phyloP scores from a whole-genome alignment of 176 grass and related monocot genomes.

The Eragrostis nindensis region DNA sequence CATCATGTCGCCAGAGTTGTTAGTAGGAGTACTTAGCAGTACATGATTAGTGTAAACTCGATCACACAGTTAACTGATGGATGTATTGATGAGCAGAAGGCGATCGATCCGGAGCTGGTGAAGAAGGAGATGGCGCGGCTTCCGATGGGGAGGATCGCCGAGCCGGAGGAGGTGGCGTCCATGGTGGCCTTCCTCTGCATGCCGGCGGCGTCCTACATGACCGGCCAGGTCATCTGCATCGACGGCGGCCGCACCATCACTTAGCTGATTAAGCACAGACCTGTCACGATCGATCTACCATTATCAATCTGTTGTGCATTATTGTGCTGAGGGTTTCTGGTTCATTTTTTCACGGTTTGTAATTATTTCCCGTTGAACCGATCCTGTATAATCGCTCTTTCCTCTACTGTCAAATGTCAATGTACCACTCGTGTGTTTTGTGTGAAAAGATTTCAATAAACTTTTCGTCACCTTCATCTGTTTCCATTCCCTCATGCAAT shows the following conservation, averaged over 20 bases:
- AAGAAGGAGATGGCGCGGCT: conserved; percentile 15
- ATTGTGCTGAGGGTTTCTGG: background rate
- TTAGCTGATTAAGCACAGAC: background rate
- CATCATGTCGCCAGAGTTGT: background rate
- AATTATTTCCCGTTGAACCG: background rate
- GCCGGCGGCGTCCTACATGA: conserved; percentile 49
- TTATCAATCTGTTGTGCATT: no score
- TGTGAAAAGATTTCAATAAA: background rate
- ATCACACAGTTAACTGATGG: background rate
- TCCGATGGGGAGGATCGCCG: conserved; percentile 28
- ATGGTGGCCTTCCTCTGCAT: conserved; percentile 49
- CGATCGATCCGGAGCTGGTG: conserved; percentile 21
- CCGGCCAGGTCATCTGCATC: conserved; percentile 45
- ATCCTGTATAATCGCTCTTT: background rate
- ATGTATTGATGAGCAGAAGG: background rate
- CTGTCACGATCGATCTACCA: no score
- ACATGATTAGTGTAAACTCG: background rate
- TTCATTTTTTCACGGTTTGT: background rate
- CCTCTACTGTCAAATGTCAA: no score
- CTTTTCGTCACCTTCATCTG: background rate
- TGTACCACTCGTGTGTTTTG: background rate
- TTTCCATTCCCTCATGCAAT: no score
- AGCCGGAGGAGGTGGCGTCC: conserved; percentile 45
- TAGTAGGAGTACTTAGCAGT: no score
- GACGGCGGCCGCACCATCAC: conserved; percentile 41